These are phyloP conservation scores for Heliamphora pulchella DNA, from an alignment of 179 eudicot species.

Conservation along the genomic window DNA sequence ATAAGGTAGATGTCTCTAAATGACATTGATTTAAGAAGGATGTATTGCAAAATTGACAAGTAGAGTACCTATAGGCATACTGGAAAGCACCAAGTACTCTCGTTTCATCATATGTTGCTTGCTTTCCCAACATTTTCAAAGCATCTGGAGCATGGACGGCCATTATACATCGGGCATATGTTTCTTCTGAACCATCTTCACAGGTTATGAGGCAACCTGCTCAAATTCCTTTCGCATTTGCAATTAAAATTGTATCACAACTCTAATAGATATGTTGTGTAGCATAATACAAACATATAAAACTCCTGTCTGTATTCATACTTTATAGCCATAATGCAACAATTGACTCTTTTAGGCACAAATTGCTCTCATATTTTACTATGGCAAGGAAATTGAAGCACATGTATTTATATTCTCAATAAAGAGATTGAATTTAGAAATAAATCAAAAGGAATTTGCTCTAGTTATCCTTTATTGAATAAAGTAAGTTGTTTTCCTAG, in stretches of 20 bases:
- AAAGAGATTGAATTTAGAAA: not conserved
- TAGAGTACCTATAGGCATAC: constrained; percentile 63
- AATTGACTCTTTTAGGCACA: not conserved
- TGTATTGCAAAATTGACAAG: not conserved
- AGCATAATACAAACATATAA: not conserved
- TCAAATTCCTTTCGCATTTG: constrained; percentile 17
- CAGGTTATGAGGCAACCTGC: constrained; percentile 57
- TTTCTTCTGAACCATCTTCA: constrained; percentile 53
- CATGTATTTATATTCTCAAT: too few species aligned
- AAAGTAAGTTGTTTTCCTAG: too few species aligned
- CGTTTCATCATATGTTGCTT: constrained; percentile 67
- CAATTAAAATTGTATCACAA: constrained; percentile 12
- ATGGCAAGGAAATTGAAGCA: not conserved
- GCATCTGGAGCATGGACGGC: constrained; percentile 86
- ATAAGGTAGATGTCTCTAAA: not conserved
- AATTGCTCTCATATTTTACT: not conserved
- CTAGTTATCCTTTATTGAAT: too few species aligned
- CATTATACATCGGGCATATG: constrained; percentile 58
- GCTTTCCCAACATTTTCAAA: constrained; percentile 54
- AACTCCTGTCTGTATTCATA: not conserved
- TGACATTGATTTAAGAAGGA: not conserved
- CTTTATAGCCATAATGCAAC: not conserved
- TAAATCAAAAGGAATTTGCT: too few species aligned
- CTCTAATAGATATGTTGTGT: not conserved
- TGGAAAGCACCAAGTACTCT: constrained; percentile 86